These are phyloP conservation scores for Leishmania mexicana DNA, from an alignment of 208 protist species.

Conservation along the genomic window DNA sequence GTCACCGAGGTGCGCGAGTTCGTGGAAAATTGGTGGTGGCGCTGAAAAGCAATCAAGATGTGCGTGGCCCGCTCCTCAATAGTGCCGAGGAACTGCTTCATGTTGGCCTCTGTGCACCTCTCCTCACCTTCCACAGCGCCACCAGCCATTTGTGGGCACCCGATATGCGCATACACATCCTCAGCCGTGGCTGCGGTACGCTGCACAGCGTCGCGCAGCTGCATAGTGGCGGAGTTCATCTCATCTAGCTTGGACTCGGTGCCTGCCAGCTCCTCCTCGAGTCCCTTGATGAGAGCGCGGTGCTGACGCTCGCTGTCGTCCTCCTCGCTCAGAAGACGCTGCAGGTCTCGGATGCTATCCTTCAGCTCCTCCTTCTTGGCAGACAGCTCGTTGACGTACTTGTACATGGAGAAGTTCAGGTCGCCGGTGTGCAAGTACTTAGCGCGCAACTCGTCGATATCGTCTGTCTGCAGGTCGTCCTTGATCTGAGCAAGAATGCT, in stretches of 20 bases:
- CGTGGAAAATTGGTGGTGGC: conserved; percentile 29
- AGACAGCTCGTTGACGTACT: conserved; percentile 96
- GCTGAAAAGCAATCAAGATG: conserved; percentile 77
- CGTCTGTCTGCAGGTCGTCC: conserved; percentile 75
- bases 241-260: conserved; percentile 86
- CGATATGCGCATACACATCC: conserved; percentile 76
- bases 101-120: conserved; percentile 86
- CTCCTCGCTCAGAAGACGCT: conserved; percentile 84
- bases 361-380: conserved; percentile 86
- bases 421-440: conserved; percentile 92
- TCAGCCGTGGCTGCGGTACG: conserved; percentile 72
- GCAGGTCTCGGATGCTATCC: conserved; percentile 87
- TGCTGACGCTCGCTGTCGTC: conserved; percentile 74
- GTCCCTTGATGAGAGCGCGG: conserved; percentile 78
- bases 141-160: conserved; percentile 47
- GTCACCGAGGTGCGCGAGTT: conserved; percentile 8
- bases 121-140: conserved; percentile 26
- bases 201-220: conserved; percentile 66
- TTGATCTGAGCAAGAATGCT: conserved; percentile 86
- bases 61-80: conserved; percentile 90
- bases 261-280: conserved; percentile 87
- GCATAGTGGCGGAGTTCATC: conserved; percentile 47
- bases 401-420: conserved; percentile 96
- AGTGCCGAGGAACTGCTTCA: conserved; percentile 86
- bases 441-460: conserved; percentile 85